Conservation (phyloP, 768 basidiomycete genomes). For the Gymnopilus dilepis region DNA sequence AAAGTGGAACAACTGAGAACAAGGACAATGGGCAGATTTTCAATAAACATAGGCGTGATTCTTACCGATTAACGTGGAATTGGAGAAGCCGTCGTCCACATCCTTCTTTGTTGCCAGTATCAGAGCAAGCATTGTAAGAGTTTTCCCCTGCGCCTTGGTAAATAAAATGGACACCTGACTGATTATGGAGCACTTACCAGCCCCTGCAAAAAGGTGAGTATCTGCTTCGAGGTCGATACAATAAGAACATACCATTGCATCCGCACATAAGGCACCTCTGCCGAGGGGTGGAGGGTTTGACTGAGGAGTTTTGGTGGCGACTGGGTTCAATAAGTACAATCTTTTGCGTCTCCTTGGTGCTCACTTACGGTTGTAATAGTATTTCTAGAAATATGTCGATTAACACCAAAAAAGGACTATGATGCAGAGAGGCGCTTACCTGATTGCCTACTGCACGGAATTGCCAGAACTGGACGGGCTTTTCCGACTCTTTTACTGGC, state of each 20-base stretch:
- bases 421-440: conserved; percentile 40
- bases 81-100: conserved; percentile 56
- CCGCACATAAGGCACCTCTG: conserved; percentile 86
- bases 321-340: conserved; percentile 36
- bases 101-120: conserved; percentile 80
- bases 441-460: conserved; percentile 58
- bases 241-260: conserved; percentile 72
- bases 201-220: conserved; percentile 36
- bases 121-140: conserved; percentile 85
- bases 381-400: conserved; percentile 42
- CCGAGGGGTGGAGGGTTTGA: conserved; percentile 67
- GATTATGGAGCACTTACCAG: conserved; percentile 37
- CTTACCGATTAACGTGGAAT: conserved; percentile 81
- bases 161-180: background rate
- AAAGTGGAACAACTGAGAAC: conserved; percentile 74
- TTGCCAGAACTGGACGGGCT: conserved; percentile 92
- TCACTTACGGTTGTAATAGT: conserved; percentile 70
- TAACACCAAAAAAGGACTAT: background rate
- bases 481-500: conserved; percentile 68
- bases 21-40: background rate
- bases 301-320: conserved; percentile 85
- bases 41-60: background rate
- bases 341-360: background rate
- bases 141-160: conserved; percentile 72
- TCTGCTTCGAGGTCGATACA: background rate